Percentiles rank a stretch among this genome's conserved stretches.
Conservation (phyloP, 495 filamentous ascomycete species). For the Neurospora sp. region DNA sequence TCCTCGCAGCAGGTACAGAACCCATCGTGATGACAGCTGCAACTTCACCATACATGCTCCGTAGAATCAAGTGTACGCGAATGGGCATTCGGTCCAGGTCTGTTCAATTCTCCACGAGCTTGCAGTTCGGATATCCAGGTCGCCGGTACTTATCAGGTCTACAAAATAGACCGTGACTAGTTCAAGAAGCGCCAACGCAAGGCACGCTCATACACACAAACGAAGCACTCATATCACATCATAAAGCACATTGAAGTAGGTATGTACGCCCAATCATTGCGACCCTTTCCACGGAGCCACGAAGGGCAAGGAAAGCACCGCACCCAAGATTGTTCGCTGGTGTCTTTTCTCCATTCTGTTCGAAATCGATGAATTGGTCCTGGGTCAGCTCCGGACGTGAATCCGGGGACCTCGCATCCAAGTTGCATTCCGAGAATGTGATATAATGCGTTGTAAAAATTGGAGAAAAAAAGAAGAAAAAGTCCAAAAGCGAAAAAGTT, state of each 20-base stretch:
- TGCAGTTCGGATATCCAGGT: not conserved
- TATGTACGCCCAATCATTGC: conserved; percentile 49
- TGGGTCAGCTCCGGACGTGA: conserved; percentile 22
- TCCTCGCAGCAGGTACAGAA: not conserved
- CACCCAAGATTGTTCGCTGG: conserved; percentile 48
- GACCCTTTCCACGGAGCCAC: conserved; percentile 35
- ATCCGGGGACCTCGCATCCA: conserved; percentile 32
- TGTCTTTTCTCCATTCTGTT: conserved; percentile 43
- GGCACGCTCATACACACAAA: too few relatives aligned
- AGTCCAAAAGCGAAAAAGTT: conserved; percentile 15
- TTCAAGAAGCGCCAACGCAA: too few relatives aligned
- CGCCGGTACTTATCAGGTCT: not conserved
- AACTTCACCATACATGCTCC: not conserved
- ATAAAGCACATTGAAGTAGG: too few relatives aligned
- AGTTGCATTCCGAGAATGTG: conserved; percentile 38
- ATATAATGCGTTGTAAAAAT: conserved; percentile 44
- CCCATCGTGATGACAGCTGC: not conserved
- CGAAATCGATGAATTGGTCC: conserved; percentile 35
- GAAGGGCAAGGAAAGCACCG: conserved; percentile 34
- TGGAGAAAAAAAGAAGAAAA: conserved; percentile 28
- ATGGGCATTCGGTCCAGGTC: not conserved
- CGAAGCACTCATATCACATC: too few relatives aligned
- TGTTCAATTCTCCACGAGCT: not conserved
- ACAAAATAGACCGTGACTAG: too few relatives aligned
- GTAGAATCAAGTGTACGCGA: not conserved